Base-by-base conservation (phyloP, 1,284 basidiomycete species). In the Volvariella volvacea region DNA sequence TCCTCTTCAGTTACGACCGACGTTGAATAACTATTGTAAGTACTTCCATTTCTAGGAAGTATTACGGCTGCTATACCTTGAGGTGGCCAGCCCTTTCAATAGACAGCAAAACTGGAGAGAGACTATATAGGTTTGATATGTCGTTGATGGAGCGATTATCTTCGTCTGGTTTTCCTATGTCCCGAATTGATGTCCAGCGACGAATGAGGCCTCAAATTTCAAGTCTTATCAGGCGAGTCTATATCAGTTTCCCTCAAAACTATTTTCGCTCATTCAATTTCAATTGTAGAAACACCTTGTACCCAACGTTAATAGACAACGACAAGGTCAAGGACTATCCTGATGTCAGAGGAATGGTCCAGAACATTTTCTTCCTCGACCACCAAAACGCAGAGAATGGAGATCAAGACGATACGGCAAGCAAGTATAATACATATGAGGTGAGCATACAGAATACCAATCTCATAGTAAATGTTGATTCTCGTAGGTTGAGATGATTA, bases 1-100 rank as follows among this genome's bases (percentile, higher is more conserved):
- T 50, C 83, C 85, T 1, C 64, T 74, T 2, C 85, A 88, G 59
- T 67, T 88, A 1, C 73, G 83, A 2, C 84, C 84, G 0, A 83
- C 69, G 0, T 51, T 88, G 36, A 79, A 78, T 45, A 82, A 75
- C 21, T 87, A 74, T 49, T 58, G 85, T 86, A 47, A 31, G 74
- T 58, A 1, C 6, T 16, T 19, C 39, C 3, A 17, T 22, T n/a
- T n/a, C 39, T 42, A 17, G 21, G 22, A 17, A n/a, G 25, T 32
- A 38, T 28, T 22, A 12, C 12, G 21, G 4, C 38, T 54, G 32
- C 48, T 41, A 16, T 16, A 39, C 20, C 28, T 19, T 31, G 40
- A 15, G 25, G 12, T 28, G 6, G 22, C 16, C 40, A 80, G 77
- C 65, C 1, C 59, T 82, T 0, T 79, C 79, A 1, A 64, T 75